phyloP scores from a whole-genome alignment of 805 yeast species.

The Ogataea glucozyma region DNA sequence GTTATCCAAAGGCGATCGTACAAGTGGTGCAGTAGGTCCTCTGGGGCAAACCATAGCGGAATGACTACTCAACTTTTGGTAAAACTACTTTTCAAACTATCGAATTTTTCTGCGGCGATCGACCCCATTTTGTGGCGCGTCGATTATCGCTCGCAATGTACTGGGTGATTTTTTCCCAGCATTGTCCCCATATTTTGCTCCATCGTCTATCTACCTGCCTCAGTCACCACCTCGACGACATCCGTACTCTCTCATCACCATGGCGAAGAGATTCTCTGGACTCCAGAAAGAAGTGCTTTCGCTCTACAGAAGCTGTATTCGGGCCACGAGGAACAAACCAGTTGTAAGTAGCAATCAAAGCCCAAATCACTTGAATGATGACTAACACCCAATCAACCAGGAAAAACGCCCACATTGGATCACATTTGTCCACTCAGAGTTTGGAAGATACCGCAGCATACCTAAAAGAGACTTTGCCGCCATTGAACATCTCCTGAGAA shows the following conservation, averaged over 20 bases:
- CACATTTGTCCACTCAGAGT: slow-evolving; percentile 49
- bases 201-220: too few species aligned
- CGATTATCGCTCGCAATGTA: not conserved
- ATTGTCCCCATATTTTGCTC: not conserved
- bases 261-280: slow-evolving; percentile 39
- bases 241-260: slow-evolving; percentile 3
- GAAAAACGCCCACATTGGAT: slow-evolving; percentile 36
- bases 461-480: slow-evolving; percentile 81
- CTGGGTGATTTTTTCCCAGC: not conserved
- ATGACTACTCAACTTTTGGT: too few species aligned
- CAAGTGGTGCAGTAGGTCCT: too few species aligned
- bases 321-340: slow-evolving; percentile 50
- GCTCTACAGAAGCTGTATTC: slow-evolving; percentile 48
- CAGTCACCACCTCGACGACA: too few species aligned
- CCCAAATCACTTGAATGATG: too few species aligned
- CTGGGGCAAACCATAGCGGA: too few species aligned
- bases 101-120: not conserved
- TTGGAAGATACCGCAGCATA: slow-evolving; percentile 53
- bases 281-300: slow-evolving; percentile 53
- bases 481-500: slow-evolving; percentile 78
- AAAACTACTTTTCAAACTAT: too few species aligned
- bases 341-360: slow-evolving; percentile 27
- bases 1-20: not conserved
- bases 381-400: too few species aligned
- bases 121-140: not conserved